These are phyloP conservation scores for Picea engelmannii DNA, from an alignment of 83 land plant genomes.

Conservation along the genomic window DNA sequence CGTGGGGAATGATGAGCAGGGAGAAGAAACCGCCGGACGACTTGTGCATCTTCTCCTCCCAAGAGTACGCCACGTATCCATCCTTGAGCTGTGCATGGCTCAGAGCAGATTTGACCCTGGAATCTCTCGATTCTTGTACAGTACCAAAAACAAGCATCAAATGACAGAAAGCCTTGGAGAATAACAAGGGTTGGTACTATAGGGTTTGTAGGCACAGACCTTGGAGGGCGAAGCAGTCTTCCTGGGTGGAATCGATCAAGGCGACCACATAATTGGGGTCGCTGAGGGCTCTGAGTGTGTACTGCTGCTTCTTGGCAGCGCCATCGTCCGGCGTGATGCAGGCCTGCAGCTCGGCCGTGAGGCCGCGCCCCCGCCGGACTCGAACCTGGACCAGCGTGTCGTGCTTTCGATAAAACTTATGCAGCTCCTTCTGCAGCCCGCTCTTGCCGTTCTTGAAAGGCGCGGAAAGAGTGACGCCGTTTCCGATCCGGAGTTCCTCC, in stretches of 20 bases:
- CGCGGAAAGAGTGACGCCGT: constrained; percentile 10
- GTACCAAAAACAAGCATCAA: background rate
- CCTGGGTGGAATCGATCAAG: constrained; percentile 25
- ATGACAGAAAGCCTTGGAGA: background rate
- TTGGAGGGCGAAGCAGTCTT: constrained; percentile 33
- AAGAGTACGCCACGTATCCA: constrained; percentile 71
- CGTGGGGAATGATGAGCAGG: constrained; percentile 68
- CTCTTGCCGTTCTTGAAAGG: constrained; percentile 63
- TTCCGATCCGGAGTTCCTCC: constrained; percentile 58
- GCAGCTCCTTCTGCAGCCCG: constrained; percentile 62
- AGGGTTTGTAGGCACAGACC: constrained; percentile 14
- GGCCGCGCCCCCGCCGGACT: constrained; percentile 46
- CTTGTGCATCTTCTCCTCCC: constrained; percentile 78
- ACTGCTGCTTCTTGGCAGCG: constrained; percentile 27
- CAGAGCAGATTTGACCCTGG: constrained; percentile 47
- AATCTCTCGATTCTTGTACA: constrained; percentile 44
- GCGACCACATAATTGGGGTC: constrained; percentile 45
- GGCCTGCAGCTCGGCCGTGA: constrained; percentile 51
- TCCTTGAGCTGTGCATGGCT: constrained; percentile 53
- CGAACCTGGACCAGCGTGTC: constrained; percentile 54
- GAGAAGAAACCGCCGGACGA: constrained; percentile 75
- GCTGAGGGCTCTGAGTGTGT: constrained; percentile 30
- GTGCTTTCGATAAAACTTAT: constrained; percentile 39
- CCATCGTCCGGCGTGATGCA: constrained; percentile 47
- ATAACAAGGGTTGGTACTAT: too few relatives aligned